Base-by-base conservation (phyloP, 129 eudicot species). In the Tanacetum coccineum region DNA sequence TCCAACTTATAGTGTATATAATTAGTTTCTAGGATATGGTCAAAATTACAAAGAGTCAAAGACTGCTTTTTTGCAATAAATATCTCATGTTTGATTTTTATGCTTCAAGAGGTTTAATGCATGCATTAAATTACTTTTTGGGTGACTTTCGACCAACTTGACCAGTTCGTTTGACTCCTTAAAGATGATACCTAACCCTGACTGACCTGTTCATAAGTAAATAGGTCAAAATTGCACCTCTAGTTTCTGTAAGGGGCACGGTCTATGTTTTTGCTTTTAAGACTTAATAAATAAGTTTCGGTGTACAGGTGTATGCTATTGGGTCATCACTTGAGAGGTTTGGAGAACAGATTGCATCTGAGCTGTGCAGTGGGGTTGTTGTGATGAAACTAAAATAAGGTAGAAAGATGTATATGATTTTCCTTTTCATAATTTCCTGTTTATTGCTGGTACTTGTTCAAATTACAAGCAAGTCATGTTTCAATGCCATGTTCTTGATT, bases 321-420 rank as follows among this genome's bases (percentile, higher is more conserved):
- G 81, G 95, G 97, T 14, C 95, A 91, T 78, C 94, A 91, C 63
- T 76, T 91, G 64, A 74, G 96, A 83, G 96, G 97, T 18, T 87
- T 85, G 90, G 97, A 91, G 84, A 91, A 87, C 78, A 74, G 93
- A 77, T 69, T 91, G 73, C 97, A 85, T 75, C 81, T 91, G 59
- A 87, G 94, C 74, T 85, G 96, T 73, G 94, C 80, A 45, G 94
- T 87, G 55, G 96, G 96, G 58, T 80, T 91, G 83, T 80, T 91
- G 79, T 91, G 70, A 80, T 78, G 14, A 47, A 19, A 56, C 22
- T 20, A 18, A 62, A 50, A 19, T 59, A 63, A 72, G 58, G 62
- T 53, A 74, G 80, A 70, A 64, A 70, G 74, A 75, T 87, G 91
- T 85, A 87, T 74, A 80, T 80, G 75, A 63, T 81, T 76, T 81